Base-by-base conservation (phyloP, 108 stramenopile species). In the Asterionellopsis glacialis region DNA sequence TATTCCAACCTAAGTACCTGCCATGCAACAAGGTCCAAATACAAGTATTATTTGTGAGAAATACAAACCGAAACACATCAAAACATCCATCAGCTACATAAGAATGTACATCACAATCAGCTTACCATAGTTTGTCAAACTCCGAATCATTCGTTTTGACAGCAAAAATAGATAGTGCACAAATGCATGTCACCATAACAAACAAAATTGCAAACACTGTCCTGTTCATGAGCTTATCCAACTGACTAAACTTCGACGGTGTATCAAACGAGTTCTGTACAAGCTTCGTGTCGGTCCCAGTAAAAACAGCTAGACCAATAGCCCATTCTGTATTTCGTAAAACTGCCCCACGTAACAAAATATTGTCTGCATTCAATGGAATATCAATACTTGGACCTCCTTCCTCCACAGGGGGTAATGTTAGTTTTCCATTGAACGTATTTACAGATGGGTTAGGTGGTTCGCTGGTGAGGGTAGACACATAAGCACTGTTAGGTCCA, bases 291-390 rank as follows among this genome's bases (percentile, higher is more conserved):
- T 99, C 96, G 11, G 71, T 72, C 25, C 98, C 98, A 15, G 98
- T 97, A 69, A 95, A 97, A 55, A 88, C 94, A 38, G 94, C 95
- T 4, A 97, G 49, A 16, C 96, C 96, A 59, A 97, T 81, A 13
- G 83, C 95, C 96, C 95, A 97, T 63, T 94, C 88, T 7, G 97
- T 98, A 76, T 99, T 99, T 39, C 96, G 80, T 40, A 99, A 75
- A 13, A 90, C 76, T 41, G 93, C 95, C 26, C 98, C 98, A 27
- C 98, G 84, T 0, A 99, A 77, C 27, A 99, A 64, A 43, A 99
- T 51, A 54, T 96, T 88, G 26, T 91, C 88, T 28, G 83, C 84
- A 51, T 86, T 83, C 49, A 97, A 73, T 6, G 91, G 79, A 51
- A 87, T 84, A 38, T 87, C 81, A 25, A 72, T 45, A 63, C 73